Conservation (phyloP, 495 filamentous ascomycete species). For the Pseudoneurospora amorphoporcata region DNA sequence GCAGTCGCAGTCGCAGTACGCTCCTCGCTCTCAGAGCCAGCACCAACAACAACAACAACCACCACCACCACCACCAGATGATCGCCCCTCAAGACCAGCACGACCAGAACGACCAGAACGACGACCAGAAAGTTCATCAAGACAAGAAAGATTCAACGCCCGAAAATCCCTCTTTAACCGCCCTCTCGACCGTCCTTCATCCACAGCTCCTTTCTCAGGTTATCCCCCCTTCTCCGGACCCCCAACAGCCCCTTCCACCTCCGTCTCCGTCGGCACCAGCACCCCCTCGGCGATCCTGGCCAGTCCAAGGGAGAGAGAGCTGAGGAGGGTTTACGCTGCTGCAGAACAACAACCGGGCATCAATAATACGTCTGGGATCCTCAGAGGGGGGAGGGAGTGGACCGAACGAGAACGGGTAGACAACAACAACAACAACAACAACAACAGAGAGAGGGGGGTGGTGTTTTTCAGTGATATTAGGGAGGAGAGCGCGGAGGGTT, state of each 20-base stretch:
- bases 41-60: neutral
- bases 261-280: conserved; percentile 3
- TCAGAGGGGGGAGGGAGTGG: neutral
- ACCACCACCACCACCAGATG: neutral
- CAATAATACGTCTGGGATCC: neutral
- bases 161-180: neutral
- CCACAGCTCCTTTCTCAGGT: neutral
- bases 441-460: conserved; percentile 5
- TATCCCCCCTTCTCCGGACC: neutral
- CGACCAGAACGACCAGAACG: neutral
- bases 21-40: neutral
- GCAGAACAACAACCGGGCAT: neutral
- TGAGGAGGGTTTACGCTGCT: conserved; percentile 13
- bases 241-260: neutral
- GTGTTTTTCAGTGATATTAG: conserved; percentile 20
- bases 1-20: neutral
- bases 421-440: too few species aligned
- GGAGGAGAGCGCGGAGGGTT: conserved; percentile 18
- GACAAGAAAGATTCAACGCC: neutral
- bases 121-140: neutral
- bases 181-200: neutral
- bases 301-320: conserved; percentile 18
- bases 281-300: conserved; percentile 23
- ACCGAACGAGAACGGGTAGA: neutral
- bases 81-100: neutral